Conservation (phyloP, 345 rosid species). For the Hibiscus mutabilis region DNA sequence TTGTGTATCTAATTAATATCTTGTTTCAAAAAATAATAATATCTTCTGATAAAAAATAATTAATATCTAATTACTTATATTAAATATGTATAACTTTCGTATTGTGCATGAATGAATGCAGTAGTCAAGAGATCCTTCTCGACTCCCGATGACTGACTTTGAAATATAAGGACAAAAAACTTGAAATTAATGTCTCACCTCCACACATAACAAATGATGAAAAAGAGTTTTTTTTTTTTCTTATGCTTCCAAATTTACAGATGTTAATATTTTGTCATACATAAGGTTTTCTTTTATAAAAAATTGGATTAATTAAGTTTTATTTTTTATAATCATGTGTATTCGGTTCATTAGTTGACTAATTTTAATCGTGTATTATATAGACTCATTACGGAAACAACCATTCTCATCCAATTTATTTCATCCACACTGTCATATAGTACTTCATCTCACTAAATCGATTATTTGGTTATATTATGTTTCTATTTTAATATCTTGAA, state of each 20-base stretch:
- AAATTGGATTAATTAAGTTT: background rate
- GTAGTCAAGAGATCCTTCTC: background rate
- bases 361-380: background rate
- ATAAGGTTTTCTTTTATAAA: background rate
- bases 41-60: too few relatives aligned
- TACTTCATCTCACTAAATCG: too few relatives aligned
- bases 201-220: background rate
- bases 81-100: too few relatives aligned
- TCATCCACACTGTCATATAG: too few relatives aligned
- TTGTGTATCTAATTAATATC: background rate
- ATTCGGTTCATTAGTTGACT: too few relatives aligned
- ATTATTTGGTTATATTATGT: too few relatives aligned
- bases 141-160: background rate
- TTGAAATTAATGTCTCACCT: background rate
- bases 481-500: too few relatives aligned
- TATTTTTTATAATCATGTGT: too few relatives aligned
- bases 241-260: background rate
- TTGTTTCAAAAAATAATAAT: too few relatives aligned
- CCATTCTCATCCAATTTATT: too few relatives aligned
- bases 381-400: too few relatives aligned
- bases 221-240: background rate
- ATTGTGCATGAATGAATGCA: background rate
- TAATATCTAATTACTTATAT: background rate
- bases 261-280: background rate
- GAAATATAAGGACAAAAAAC: background rate